Base-by-base conservation (phyloP, 2,329 filamentous ascomycete species). In the Alternaria gansuensis region DNA sequence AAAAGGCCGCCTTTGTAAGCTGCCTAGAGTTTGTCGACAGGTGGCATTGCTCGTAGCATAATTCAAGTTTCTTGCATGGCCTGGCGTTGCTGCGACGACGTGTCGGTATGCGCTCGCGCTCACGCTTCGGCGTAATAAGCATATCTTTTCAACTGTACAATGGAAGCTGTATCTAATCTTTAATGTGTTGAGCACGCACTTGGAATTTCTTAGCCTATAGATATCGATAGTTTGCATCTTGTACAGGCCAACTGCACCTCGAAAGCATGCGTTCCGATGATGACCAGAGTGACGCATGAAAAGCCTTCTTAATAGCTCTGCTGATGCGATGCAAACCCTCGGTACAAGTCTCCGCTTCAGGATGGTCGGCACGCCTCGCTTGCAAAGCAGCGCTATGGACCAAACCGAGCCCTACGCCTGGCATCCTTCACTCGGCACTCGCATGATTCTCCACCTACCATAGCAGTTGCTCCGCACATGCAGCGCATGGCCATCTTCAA, bases 1-100 rank as follows among this genome's bases (percentile, higher is more conserved):
- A 74, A 69, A 62, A 64, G 67, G 49, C 65, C 60, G 45, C 65
- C 62, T 13, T 71, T 67, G 45, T 66, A 56, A 65, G 37, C 17
- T 10, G 37, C 23, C 17, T 39, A 24, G 8, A 5, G 17, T 24
- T 44, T 8, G 24, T 34, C n/a, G 24, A 23, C 5, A 24, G 39
- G 24, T 23, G 31, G 45, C 37, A 36, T 21, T 17, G 5, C 14
- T 36, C 6, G 41, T 17, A 52, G 41, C 37, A 29, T 49, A 24
- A 41, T 34, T 52, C 21, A 33, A 11, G 21, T 39, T 51, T 44
- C 44, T 50, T 58, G 62, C 59, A 64, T 67, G 29, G 50, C 53
- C 41, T 36, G 58, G 57, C 58, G 53, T 57, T 54, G 33, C 24
- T 34, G 39, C 39, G 21, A 29, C 43, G 11, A 29, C 43, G 11